Percentiles rank a stretch among this genome's conserved stretches.
These are phyloP conservation scores for Ceratocystis eucalypticola DNA, from an alignment of 2,329 filamentous ascomycete species.

Conservation along the genomic window DNA sequence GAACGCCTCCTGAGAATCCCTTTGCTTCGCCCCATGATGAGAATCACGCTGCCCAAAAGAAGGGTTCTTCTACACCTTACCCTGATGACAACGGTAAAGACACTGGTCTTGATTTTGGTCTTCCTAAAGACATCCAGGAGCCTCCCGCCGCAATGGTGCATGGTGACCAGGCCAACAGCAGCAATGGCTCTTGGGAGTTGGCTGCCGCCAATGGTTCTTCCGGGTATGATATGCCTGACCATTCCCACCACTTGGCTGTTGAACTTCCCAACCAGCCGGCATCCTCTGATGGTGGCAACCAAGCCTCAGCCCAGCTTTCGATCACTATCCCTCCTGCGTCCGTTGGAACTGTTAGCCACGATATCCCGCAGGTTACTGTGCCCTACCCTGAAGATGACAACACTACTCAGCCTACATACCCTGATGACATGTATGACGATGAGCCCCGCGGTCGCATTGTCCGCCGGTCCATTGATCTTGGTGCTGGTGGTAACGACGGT, in stretches of 20 bases:
- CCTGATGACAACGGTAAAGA: conserved; percentile 24
- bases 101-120: conserved; percentile 20
- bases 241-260: conserved; percentile 7
- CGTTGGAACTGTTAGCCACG: neutral
- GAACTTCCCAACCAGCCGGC: conserved; percentile 10
- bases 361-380: conserved; percentile 18
- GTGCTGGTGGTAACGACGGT: conserved; percentile 23
- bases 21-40: conserved; percentile 17
- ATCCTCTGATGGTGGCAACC: neutral
- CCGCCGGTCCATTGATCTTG: conserved; percentile 22
- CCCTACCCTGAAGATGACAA: conserved; percentile 21
- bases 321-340: conserved; percentile 9
- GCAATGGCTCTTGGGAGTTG: conserved; percentile 18
- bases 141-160: conserved; percentile 27
- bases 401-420: conserved; percentile 16
- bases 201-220: conserved; percentile 13
- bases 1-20: conserved; percentile 15
- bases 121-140: conserved; percentile 26
- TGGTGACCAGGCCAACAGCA: conserved; percentile 22
- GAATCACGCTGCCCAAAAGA: neutral
- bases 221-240: conserved; percentile 18
- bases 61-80: conserved; percentile 22
- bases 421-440: conserved; percentile 20
- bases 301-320: conserved; percentile 12
- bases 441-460: conserved; percentile 29